phyloP scores from a whole-genome alignment of 2,329 filamentous ascomycete species.

The Trichoderma gracile region DNA sequence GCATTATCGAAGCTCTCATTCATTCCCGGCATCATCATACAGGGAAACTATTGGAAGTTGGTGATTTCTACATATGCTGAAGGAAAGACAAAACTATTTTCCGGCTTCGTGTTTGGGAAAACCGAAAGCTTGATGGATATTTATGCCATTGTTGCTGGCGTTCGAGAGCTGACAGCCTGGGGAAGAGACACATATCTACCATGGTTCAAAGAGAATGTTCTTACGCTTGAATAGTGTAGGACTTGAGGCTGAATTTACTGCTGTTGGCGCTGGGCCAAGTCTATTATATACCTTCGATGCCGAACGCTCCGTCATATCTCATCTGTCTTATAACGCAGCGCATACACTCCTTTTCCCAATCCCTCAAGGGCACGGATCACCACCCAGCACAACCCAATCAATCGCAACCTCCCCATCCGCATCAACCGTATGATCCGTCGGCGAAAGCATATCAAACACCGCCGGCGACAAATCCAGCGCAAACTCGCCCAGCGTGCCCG shows the following conservation, averaged over 20 bases:
- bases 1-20: conserved; percentile 8
- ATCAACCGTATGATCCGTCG: conserved; percentile 2
- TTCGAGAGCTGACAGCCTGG: background rate
- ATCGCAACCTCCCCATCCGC: background rate
- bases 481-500: background rate
- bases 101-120: background rate
- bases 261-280: no score
- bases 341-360: no score
- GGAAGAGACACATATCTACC: background rate
- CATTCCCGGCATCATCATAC: background rate
- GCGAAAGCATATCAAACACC: conserved; percentile 11
- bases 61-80: conserved; percentile 1
- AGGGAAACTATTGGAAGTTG: background rate
- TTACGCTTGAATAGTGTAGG: background rate
- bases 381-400: conserved; percentile 2
- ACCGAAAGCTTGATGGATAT: conserved; percentile 23
- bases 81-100: background rate
- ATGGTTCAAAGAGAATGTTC: background rate
- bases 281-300: no score
- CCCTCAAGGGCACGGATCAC: background rate
- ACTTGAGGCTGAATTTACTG: no score
- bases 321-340: background rate
- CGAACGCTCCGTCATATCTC: no score
- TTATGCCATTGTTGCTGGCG: background rate
- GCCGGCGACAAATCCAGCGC: conserved; percentile 11